Base-by-base conservation (phyloP, 2,329 filamentous ascomycete species). In the Alternaria alternata region DNA sequence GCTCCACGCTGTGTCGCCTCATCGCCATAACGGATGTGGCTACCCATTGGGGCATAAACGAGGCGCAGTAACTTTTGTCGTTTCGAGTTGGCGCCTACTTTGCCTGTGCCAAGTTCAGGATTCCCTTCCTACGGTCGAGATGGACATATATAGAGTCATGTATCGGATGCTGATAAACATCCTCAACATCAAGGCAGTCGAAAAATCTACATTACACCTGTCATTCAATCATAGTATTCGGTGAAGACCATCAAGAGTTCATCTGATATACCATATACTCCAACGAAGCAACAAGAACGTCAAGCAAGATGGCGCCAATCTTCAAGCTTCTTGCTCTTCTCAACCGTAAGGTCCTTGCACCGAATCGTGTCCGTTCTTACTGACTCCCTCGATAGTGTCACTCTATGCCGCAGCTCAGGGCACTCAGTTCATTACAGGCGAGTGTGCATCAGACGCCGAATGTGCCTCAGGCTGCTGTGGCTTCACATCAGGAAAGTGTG, bases 401-500 rank as follows among this genome's bases (percentile, higher is more conserved):
- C 62, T 75, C 49, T 65, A 61, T 38, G 69, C 63, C 32, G 66
- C 71, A 41, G 68, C 68, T 8, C 70, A 74, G 63, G 70, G 69
- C 20, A 71, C 65, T 0, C 72, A 74, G 49, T 75, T 75, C 63
- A 74, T 75, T 58, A 75, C 72, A 1, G 71, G 72, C 16, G 54
- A 57, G 9, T 75, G 73, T 42, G 59, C 64, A 4, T 68, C 68
- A 2, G 73, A 75, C 44, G 68, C 72, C 12, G 71, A 70, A 39
- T 75, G 73, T 52, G 69, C 64, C 2, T 65, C 69, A 26, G 66
- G 44, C 8, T 67, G 65, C 54, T 67, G 65, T 41, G 73, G 71
- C 18, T 75, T 75, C 62, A 73, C 68, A n/a, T 67, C 66, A n/a
- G 73, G 71, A 18, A 75, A 74, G 55, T 76, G 73, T 42, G 73